Evolutionary conservation across 2,329 filamentous ascomycete genomes (phyloP).

Genomic region (Aspergillus persii): DNA sequence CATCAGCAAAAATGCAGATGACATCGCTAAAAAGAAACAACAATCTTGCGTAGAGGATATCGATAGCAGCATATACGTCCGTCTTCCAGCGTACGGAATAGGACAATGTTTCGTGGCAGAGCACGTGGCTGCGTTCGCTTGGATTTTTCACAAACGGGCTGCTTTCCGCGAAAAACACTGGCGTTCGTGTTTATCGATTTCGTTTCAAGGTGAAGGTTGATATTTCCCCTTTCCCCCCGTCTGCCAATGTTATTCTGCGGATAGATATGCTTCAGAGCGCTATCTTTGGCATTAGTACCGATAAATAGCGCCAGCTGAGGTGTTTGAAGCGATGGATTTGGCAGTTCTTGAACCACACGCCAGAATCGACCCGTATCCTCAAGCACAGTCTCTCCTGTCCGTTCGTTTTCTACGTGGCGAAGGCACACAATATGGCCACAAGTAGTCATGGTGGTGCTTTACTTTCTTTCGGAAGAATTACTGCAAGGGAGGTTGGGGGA

Average conservation of each 20-base stretch:
- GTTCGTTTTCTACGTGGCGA: constrained; percentile 6
- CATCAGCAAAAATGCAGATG: constrained; percentile 12
- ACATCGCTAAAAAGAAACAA: constrained; percentile 12
- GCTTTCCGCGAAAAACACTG: constrained; percentile 9
- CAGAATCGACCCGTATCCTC: constrained; percentile 8
- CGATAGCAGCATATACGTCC: background rate
- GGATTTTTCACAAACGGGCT: constrained; percentile 5
- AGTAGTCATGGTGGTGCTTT: constrained; percentile 1
- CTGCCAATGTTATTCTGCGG: constrained; percentile 9
- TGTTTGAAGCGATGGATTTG: background rate
- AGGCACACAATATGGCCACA: constrained; percentile 10
- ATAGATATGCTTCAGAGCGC: constrained; percentile 8
- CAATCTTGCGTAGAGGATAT: constrained; percentile 9
- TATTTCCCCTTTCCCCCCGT: constrained; percentile 9
- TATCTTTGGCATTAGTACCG: constrained; percentile 6
- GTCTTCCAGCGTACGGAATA: constrained; percentile 5
- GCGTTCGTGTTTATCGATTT: constrained; percentile 2
- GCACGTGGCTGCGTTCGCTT: constrained; percentile 7
- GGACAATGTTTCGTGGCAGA: constrained; percentile 8
- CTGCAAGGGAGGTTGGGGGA: too few species aligned
- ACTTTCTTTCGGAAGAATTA: too few species aligned
- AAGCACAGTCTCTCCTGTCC: constrained; percentile 7
- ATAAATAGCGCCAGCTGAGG: constrained; percentile 10
- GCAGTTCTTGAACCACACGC: constrained; percentile 7
- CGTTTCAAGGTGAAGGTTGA: constrained; percentile 11